Percentiles rank a stretch among this genome's conserved stretches.
These are phyloP conservation scores for Globisporangium paroecandrum DNA, from an alignment of 352 stramenopile genomes.

Conservation along the genomic window DNA sequence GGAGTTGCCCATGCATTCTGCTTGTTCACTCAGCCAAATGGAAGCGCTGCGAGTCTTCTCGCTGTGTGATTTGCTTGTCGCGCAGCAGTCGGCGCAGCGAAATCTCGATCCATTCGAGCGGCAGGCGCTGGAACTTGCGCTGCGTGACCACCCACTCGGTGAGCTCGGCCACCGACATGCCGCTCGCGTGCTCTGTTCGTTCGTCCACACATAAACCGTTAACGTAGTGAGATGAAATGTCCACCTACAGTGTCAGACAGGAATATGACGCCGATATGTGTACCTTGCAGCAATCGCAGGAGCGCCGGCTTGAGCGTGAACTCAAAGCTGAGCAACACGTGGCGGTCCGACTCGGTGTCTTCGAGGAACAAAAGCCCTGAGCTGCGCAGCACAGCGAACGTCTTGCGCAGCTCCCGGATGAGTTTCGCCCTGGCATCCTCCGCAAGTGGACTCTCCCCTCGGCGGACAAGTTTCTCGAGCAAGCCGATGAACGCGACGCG, in stretches of 20 bases:
- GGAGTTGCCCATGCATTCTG: too few relatives aligned
- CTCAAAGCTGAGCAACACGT: conserved; percentile 57
- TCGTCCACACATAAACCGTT: neutral
- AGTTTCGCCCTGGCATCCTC: neutral
- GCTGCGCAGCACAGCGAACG: conserved; percentile 40
- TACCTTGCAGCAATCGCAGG: conserved; percentile 35
- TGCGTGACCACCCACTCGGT: conserved; percentile 47
- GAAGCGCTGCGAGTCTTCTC: conserved; percentile 38
- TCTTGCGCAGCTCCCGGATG: conserved; percentile 26
- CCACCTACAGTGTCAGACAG: neutral
- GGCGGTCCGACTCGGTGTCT: conserved; percentile 42
- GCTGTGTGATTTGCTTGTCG: conserved; percentile 25
- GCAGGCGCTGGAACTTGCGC: conserved; percentile 40
- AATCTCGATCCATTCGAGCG: conserved; percentile 50
- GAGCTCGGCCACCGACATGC: conserved; percentile 42
- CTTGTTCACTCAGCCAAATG: conserved; percentile 14
- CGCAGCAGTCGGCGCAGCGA: conserved; percentile 32
- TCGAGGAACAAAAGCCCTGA: conserved; percentile 57
- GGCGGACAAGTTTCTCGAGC: conserved; percentile 2
- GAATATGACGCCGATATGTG: too few relatives aligned
- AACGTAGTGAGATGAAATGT: neutral
- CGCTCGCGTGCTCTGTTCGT: conserved; percentile 23
- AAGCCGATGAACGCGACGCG: conserved; percentile 18
- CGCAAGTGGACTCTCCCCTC: neutral
- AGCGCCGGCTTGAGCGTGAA: conserved; percentile 42